Percentiles rank a stretch among this genome's conserved stretches.
These are phyloP conservation scores for Coemansia sp. DNA, from an alignment of 192 early-diverging fungal species.

Conservation along the genomic window DNA sequence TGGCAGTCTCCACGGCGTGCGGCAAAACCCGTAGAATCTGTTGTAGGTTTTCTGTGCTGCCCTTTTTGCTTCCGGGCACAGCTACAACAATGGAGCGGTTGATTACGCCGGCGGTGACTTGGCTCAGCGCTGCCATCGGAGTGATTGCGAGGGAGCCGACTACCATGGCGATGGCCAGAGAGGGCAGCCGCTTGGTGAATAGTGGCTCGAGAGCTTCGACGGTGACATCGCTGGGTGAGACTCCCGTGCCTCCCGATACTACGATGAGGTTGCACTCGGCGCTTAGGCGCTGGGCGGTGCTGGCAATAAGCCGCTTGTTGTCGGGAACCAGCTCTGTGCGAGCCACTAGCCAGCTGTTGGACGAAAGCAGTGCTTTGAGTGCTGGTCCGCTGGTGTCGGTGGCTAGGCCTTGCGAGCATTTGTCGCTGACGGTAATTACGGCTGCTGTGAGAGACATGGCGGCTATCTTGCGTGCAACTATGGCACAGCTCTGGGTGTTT, in stretches of 20 bases:
- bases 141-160: conserved; percentile 73
- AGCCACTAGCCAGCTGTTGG: conserved; percentile 31
- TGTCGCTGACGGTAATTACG: conserved; percentile 65
- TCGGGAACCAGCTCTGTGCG: conserved; percentile 51
- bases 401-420: conserved; percentile 48
- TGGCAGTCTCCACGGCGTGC: conserved; percentile 71
- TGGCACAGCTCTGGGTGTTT: conserved; percentile 55
- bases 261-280: conserved; percentile 64
- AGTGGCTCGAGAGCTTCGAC: conserved; percentile 80
- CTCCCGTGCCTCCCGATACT: conserved; percentile 91
- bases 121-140: conserved; percentile 84
- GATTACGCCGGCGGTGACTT: conserved; percentile 67
- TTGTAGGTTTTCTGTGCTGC: conserved; percentile 75
- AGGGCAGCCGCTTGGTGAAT: conserved; percentile 63
- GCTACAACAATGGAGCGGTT: conserved; percentile 68
- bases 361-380: conserved; percentile 35
- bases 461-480: too few species aligned
- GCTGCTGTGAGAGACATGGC: conserved; percentile 19
- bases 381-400: conserved; percentile 66
- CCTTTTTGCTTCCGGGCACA: conserved; percentile 88
- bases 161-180: conserved; percentile 78
- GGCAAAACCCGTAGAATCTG: conserved; percentile 69
- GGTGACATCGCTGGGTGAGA: conserved; percentile 80
- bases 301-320: conserved; percentile 53
- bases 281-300: conserved; percentile 52